These are phyloP conservation scores for Gymnopus androsaceus DNA, from an alignment of 1,284 basidiomycete genomes.

Conservation along the genomic window DNA sequence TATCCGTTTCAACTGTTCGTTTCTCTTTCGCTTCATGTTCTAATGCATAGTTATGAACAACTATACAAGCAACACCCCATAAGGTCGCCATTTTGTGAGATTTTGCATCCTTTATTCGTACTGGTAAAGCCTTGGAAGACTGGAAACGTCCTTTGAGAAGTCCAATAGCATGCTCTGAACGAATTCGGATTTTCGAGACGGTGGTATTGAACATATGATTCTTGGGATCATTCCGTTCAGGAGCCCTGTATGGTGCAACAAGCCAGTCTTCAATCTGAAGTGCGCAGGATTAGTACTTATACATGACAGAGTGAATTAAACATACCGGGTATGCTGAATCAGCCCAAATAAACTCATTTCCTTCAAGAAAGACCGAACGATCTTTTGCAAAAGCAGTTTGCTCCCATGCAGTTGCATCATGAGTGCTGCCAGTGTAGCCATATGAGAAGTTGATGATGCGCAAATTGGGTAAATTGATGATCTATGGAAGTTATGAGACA, in stretches of 20 bases:
- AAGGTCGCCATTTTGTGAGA: slow-evolving; percentile 27
- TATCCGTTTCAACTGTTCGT: no score
- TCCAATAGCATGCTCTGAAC: slow-evolving; percentile 37
- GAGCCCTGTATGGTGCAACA: slow-evolving; percentile 28
- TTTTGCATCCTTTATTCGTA: slow-evolving; percentile 26
- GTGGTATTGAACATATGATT: slow-evolving; percentile 33
- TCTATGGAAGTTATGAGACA: slow-evolving; percentile 12
- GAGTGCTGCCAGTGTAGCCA: no score
- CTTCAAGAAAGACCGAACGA: not conserved
- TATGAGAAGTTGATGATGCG: slow-evolving; percentile 26
- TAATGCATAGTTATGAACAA: slow-evolving; percentile 29
- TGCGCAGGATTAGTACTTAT: slow-evolving; percentile 24
- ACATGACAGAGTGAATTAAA: slow-evolving; percentile 18
- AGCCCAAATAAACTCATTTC: slow-evolving; percentile 19
- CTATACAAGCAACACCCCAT: slow-evolving; percentile 35
- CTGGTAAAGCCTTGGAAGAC: slow-evolving; percentile 30
- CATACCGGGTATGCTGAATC: slow-evolving; percentile 20
- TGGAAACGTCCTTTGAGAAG: slow-evolving; percentile 34
- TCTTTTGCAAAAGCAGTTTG: slow-evolving; percentile 12
- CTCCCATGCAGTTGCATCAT: slow-evolving; percentile 16
- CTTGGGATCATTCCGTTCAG: slow-evolving; percentile 24
- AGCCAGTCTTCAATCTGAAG: slow-evolving; percentile 10
- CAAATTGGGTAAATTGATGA: slow-evolving; percentile 20
- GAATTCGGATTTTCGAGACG: slow-evolving; percentile 29
- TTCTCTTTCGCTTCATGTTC: no score